Base-by-base conservation (phyloP, 306 rosid genomes). In the Dalbergia oliveri region DNA sequence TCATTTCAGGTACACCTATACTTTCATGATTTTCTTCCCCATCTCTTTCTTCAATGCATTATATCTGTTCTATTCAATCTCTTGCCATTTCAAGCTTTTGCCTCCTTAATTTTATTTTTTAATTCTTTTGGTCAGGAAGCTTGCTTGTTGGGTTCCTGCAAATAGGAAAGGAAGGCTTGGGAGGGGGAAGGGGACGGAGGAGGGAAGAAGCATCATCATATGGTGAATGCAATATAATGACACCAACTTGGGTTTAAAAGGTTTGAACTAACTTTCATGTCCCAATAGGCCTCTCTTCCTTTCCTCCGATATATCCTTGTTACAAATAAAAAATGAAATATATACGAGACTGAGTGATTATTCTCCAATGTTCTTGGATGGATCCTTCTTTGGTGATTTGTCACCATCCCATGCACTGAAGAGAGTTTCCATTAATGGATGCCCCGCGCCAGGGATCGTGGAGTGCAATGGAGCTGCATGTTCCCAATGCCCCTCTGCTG, bases 401-500 rank as follows among this genome's bases (percentile, higher is more conserved):
- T 7, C 9, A 3, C 5, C n/a, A 50, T 14, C n/a, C 58, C 18
- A 62, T 75, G 80, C 3, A n/a, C 51, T 75, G 79, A 64, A 49
- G 16, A 9, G 33, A 12, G 10, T 76, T 11, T 18, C 10, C 12
- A 7, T 15, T 63, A 33, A 45, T 10, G 49, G 45, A n/a, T n/a
- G 67, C 90, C 88, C 88, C 88, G 75, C 86, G 43, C 80, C 19
- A 66, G 84, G 75, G 86, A 87, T 85, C 76, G 85, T 76, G 90
- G 93, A 88, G 84, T 81, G 84, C 86, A 79, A 89, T 91, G 97
- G 97, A 91, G 77, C 6, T n/a, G 57, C 57, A 12, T 15, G 47
- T 43, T 43, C 83, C 26, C 65, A 63, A 77, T 43, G 44, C 23
- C 45, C 21, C 59, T 50, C 18, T 50, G 18, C 2, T 50, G 18